Evolutionary conservation across 768 basidiomycete genomes (phyloP), one percentile per base, ranked within the genome.

Genomic region (Xerocomellus chrysenteron): DNA sequence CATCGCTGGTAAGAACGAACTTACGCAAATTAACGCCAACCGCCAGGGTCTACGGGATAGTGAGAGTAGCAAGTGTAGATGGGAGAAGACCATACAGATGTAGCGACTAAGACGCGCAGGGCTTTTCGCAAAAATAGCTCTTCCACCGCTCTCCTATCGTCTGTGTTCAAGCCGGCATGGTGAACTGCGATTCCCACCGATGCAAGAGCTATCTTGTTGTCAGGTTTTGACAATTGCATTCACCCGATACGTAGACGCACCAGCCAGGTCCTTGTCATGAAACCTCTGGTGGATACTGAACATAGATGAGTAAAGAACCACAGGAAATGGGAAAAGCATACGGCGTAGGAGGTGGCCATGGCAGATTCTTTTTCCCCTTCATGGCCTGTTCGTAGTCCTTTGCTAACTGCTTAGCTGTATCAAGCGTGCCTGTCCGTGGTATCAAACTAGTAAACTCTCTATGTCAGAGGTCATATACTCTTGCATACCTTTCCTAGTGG

Each of bases 1-100:
- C 11, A 46, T 39, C 28, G 19, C 6, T 21, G 28, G 26, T 7
- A 14, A 52, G 10, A 36, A 47, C 6, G 19, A 50, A 75, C 86
- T 60, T 66, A 92, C 92, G 97, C 52, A 98, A 78, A 68, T 99
- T 98, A 35, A 98, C 93, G 1, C 97, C 96, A 39, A 98, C 94
- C 0, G 97, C 95, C 26, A 99, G 78, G 14, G 96, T 98, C 90
- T 95, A 62, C 2, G 56, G n/a, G 28, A 52, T 9, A 37, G 47
- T 60, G 26, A 65, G 63, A 41, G 42, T 3, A 51, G 26, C 24
- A 49, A 42, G 40, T 8, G 45, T 37, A 30, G 6, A 50, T 26
- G 13, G 12, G 16, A 48, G 28, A 21, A 41, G 24, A 16, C 71
- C 86, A 49, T 62, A 94, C 94, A 16, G 92, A 97, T 24, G 92